A percentile compares a stretch with the other conserved stretches of the same genome.
Evolutionary conservation across 352 stramenopile genomes (phyloP).

Genomic region (Phytophthora crassamura): DNA sequence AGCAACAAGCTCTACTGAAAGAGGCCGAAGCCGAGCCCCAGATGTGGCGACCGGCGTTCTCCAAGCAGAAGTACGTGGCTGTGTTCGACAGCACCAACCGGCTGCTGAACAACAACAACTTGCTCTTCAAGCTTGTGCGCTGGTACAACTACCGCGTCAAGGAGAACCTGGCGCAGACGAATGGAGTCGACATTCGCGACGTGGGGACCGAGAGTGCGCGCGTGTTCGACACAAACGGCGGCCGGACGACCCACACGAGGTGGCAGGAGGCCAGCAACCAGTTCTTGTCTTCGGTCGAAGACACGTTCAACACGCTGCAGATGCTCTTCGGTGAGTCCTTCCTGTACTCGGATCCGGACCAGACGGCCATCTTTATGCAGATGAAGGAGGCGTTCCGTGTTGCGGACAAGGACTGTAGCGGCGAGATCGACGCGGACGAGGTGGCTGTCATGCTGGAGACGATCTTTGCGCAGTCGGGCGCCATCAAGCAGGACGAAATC

Average conservation of each 20-base stretch:
- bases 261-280: conserved; percentile 62
- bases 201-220: conserved; percentile 22
- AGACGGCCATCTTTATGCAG: conserved; percentile 85
- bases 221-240: conserved; percentile 32
- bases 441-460: conserved; percentile 75
- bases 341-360: conserved; percentile 74
- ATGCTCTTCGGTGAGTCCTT: conserved; percentile 79
- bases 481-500: conserved; percentile 68
- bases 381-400: conserved; percentile 85
- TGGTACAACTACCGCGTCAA: conserved; percentile 80
- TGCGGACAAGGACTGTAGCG: conserved; percentile 75
- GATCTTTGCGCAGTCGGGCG: conserved; percentile 75
- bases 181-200: conserved; percentile 64
- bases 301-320: conserved; percentile 77
- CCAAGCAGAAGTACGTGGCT: conserved; percentile 73
- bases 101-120: conserved; percentile 84
- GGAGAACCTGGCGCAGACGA: conserved; percentile 45
- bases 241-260: conserved; percentile 45
- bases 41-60: conserved; percentile 78
- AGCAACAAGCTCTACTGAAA: conserved; percentile 64
- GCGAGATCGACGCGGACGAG: conserved; percentile 82
- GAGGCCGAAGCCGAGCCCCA: conserved; percentile 72
- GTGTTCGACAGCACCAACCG: conserved; percentile 68
- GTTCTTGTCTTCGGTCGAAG: conserved; percentile 57
- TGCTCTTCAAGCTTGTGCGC: conserved; percentile 81